Percentiles rank a stretch among this genome's conserved stretches.
phyloP scores from a whole-genome alignment of 2,329 filamentous ascomycete species.

The Zymoseptoria pseudotritici region DNA sequence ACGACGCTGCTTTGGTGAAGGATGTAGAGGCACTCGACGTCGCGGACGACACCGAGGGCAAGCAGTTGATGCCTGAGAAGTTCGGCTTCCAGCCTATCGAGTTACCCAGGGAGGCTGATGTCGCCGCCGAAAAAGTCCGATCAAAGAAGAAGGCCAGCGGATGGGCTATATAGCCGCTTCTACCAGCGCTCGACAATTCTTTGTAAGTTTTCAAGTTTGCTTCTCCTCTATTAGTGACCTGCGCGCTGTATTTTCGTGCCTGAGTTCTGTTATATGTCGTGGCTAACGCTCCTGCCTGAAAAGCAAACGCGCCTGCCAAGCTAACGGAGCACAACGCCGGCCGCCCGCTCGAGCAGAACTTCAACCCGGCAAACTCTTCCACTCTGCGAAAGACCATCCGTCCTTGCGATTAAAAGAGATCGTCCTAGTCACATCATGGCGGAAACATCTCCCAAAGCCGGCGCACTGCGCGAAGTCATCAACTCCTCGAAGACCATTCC shows the following conservation, averaged over 20 bases:
- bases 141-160: conserved; percentile 32
- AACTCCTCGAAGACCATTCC: neutral
- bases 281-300: neutral
- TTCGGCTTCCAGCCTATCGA: conserved; percentile 22
- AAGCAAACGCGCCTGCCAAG: neutral
- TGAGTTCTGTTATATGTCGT: neutral
- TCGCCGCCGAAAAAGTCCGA: conserved; percentile 25
- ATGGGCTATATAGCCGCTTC: conserved; percentile 28
- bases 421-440: neutral
- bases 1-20: conserved; percentile 19
- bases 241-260: no score
- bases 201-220: neutral
- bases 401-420: neutral
- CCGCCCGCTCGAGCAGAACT: neutral
- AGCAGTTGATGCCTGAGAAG: conserved; percentile 3
- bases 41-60: conserved; percentile 13
- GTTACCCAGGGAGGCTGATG: conserved; percentile 22
- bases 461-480: neutral
- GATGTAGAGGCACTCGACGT: conserved; percentile 17
- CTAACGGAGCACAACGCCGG: neutral
- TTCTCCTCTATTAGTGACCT: neutral
- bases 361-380: neutral
- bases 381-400: neutral
- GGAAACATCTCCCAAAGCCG: neutral
- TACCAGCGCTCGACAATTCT: neutral